Evolutionary conservation across 1,284 basidiomycete genomes (phyloP).

Genomic region (Neonothopanus nambi): DNA sequence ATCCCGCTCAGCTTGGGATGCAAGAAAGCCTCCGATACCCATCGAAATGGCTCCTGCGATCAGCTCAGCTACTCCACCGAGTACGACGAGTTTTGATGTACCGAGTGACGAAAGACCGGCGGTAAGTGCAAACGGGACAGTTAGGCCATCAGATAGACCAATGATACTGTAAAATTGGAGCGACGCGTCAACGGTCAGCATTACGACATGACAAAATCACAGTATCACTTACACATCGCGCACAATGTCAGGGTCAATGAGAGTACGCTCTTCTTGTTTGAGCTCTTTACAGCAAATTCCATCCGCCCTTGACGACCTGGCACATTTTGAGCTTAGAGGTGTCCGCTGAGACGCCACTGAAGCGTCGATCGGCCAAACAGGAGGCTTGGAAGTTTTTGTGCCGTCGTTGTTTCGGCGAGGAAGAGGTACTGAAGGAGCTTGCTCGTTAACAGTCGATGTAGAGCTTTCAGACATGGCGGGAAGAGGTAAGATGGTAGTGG

Average conservation of each 20-base stretch:
- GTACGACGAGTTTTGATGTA: conserved; percentile 84
- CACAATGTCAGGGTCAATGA: conserved; percentile 84
- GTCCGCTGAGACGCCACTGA: conserved; percentile 37
- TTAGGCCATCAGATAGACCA: conserved; percentile 94
- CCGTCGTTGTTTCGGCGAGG: conserved; percentile 10
- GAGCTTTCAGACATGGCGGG: neutral
- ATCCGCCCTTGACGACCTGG: conserved; percentile 49
- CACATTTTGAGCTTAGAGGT: conserved; percentile 61
- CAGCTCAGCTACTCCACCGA: conserved; percentile 90
- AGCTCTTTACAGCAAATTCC: conserved; percentile 85
- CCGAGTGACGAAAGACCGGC: conserved; percentile 91
- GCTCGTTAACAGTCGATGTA: neutral
- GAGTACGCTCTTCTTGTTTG: conserved; percentile 72
- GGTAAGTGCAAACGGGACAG: conserved; percentile 89
- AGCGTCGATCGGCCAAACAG: conserved; percentile 63
- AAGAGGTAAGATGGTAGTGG: no score
- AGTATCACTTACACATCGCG: conserved; percentile 73
- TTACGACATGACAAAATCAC: conserved; percentile 3
- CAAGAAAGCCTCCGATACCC: conserved; percentile 97
- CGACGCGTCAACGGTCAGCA: neutral
- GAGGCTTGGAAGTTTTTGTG: conserved; percentile 36
- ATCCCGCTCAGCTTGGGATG: conserved; percentile 94
- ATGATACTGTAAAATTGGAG: conserved; percentile 64
- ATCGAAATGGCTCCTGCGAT: conserved; percentile 96
- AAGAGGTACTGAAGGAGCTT: conserved; percentile 7